These are phyloP conservation scores for Tilletia walkeri DNA, from an alignment of 1,284 basidiomycete species.

Conservation along the genomic window DNA sequence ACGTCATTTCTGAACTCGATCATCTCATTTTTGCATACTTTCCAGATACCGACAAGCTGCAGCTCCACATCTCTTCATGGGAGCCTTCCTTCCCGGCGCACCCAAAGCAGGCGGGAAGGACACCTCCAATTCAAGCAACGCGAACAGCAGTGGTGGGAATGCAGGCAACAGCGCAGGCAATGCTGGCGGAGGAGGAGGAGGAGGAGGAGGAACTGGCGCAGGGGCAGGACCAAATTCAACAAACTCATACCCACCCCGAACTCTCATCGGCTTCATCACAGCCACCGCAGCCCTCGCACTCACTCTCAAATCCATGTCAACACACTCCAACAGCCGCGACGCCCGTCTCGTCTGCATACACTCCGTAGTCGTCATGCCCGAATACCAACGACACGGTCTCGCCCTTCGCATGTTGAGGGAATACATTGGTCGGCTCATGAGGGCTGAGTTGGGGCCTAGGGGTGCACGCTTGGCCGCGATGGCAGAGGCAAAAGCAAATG, in stretches of 20 bases:
- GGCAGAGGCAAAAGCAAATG: slow-evolving; percentile 1
- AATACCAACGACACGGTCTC: slow-evolving; percentile 38
- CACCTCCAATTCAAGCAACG: neutral
- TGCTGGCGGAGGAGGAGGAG: neutral
- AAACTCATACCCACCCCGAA: slow-evolving; percentile 26
- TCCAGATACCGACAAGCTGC: slow-evolving; percentile 37
- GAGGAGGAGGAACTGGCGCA: neutral
- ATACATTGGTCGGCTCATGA: slow-evolving; percentile 30
- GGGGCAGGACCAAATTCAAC: neutral
- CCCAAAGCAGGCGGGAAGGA: slow-evolving; percentile 40
- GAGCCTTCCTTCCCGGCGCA: slow-evolving; percentile 43
- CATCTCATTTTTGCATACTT: neutral
- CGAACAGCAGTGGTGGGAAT: neutral
- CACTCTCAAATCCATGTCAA: slow-evolving; percentile 43
- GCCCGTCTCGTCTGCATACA: slow-evolving; percentile 52
- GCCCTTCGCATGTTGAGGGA: slow-evolving; percentile 40
- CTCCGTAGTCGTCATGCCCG: slow-evolving; percentile 42
- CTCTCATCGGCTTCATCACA: slow-evolving; percentile 41
- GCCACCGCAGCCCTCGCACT: slow-evolving; percentile 49
- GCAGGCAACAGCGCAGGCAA: neutral
- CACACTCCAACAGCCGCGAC: slow-evolving; percentile 37
- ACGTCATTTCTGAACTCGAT: neutral
- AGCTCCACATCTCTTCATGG: slow-evolving; percentile 50
- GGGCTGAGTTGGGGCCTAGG: slow-evolving; percentile 24
- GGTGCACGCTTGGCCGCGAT: slow-evolving; percentile 3